Evolutionary conservation across 23 red algal genomes (phyloP).

Genomic region (Gracilaria domingensis): DNA sequence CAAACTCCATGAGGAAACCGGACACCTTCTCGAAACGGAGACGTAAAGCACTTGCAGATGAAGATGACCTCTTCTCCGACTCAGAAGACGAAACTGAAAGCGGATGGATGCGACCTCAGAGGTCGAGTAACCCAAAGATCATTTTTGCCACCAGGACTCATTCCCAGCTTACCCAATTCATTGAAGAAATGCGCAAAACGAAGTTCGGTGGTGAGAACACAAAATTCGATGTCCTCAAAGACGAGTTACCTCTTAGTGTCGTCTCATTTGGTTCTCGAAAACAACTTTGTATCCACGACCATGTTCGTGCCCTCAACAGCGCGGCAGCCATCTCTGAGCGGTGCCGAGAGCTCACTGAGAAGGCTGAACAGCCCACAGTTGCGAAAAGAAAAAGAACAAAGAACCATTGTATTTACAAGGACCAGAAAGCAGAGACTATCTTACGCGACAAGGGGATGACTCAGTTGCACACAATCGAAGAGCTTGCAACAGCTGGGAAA

Average conservation of each 20-base stretch:
- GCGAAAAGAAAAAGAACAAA: constrained; percentile 41
- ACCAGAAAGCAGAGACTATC: constrained; percentile 38
- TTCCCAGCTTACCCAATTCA: constrained; percentile 91
- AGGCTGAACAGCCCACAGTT: background rate
- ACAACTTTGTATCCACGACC: constrained; percentile 88
- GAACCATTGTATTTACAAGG: constrained; percentile 37
- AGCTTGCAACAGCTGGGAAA: constrained; percentile 59
- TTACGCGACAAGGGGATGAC: constrained; percentile 56
- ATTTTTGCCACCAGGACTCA: constrained; percentile 91
- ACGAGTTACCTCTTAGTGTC: constrained; percentile 47
- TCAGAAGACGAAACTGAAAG: constrained; percentile 7
- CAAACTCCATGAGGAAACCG: constrained; percentile 2
- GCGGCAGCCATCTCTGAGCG: constrained; percentile 92
- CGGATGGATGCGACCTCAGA: background rate
- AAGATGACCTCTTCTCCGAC: constrained; percentile 20
- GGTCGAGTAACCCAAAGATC: constrained; percentile 36
- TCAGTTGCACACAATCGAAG: constrained; percentile 78
- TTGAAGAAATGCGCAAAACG: constrained; percentile 81
- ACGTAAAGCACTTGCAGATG: background rate
- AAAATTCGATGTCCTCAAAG: background rate
- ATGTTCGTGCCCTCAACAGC: constrained; percentile 69
- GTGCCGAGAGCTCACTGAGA: constrained; percentile 80
- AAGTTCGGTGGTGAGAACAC: background rate
- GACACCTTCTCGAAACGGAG: background rate
- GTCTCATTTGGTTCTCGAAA: constrained; percentile 86